Conservation (phyloP, 164 flowering plant species). For the Berberis thunbergii region DNA sequence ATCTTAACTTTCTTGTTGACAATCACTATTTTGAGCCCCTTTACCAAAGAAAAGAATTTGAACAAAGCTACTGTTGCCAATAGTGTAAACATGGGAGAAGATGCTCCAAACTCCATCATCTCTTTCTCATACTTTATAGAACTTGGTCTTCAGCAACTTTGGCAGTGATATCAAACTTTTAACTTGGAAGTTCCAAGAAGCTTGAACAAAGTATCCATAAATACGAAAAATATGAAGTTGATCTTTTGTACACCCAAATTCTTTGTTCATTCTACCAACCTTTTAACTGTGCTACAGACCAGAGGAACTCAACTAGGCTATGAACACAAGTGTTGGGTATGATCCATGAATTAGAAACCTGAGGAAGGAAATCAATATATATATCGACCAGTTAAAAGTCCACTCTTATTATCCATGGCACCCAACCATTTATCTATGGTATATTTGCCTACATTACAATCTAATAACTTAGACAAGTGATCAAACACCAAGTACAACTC, state of each 20-base stretch:
- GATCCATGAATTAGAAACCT: constrained; percentile 65
- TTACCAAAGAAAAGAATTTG: constrained; percentile 13
- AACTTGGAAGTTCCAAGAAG: neutral
- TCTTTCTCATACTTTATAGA: constrained; percentile 37
- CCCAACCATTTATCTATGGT: no score
- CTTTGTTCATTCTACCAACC: constrained; percentile 72
- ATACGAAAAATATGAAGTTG: no score
- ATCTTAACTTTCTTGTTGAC: neutral
- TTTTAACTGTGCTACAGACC: constrained; percentile 35
- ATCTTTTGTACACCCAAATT: neutral
- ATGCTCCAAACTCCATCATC: constrained; percentile 2
- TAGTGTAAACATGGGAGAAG: no score
- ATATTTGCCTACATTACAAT: no score
- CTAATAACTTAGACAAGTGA: no score
- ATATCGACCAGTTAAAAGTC: neutral
- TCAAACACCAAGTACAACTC: no score
- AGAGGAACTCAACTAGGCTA: constrained; percentile 36
- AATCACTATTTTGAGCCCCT: constrained; percentile 6
- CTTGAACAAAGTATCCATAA: no score
- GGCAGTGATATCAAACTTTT: constrained; percentile 35
- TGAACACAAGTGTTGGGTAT: constrained; percentile 27
- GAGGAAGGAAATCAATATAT: constrained; percentile 1
- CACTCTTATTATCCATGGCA: no score
- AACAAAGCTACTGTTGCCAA: no score
- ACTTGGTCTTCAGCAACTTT: constrained; percentile 52